Evolutionary conservation across 768 basidiomycete genomes (phyloP), one percentile per base, ranked within the genome.

Genomic region (Boletellus sp.): DNA sequence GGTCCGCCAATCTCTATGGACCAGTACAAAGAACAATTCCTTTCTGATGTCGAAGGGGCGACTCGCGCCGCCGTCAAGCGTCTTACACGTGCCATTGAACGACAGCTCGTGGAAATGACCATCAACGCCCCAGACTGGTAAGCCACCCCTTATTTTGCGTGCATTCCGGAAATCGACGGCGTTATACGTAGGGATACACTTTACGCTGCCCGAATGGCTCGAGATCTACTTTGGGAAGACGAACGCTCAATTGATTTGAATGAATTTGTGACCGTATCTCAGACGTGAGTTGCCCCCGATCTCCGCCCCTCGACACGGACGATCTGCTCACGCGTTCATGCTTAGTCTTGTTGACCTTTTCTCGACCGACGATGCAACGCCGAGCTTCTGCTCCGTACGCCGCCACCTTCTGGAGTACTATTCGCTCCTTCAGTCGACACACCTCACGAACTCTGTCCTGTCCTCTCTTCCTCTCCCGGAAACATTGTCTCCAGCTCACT

Each of bases 61-160:
- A 72, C 83, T 37, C 84, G 91, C 48, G 72, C 78, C 49, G 90
- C 92, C 17, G 94, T 91, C 56, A 98, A 97, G 73, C 77, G 81
- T 51, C 74, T 99, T 50, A 94, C 94, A 23, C 79, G 78, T 48
- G 69, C 73, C 22, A 84, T 97, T 48, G 85, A 91, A 68, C 64
- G 65, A 11, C 81, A 83, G 61, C 72, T 99, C 53, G 66, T 84
- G 20, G 80, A 81, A 66, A 72, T 85, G 33, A 96, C 90, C 7
- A 79, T 98, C 51, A 98, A 99, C 63, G 90, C 93, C 12, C 85
- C 90, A 28, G 91, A 97, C 67, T 99, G 96, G 94, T 93, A 75
- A 49, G 78, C 75, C 35, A 32, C 40, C 2, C 35, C 33, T 47
- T 53, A n/a, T 45, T n/a, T 52, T 47, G 51, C 17, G 52, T 33